phyloP scores from a whole-genome alignment of 768 basidiomycete genomes.

The Mycena pura region DNA sequence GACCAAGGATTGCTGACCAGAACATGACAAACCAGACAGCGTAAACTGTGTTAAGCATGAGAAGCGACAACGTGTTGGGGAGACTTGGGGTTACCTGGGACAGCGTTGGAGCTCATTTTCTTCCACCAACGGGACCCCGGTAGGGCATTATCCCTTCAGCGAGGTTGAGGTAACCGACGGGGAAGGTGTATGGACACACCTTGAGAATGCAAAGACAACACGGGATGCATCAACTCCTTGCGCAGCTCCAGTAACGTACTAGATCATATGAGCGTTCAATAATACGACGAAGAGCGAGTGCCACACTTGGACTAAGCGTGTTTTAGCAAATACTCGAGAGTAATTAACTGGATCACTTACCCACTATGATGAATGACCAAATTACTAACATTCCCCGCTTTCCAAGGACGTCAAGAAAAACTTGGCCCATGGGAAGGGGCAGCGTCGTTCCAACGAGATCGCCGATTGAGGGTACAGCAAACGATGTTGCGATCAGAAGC shows the following conservation, averaged over 20 bases:
- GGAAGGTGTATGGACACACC: constrained; percentile 15
- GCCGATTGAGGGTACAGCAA: constrained; percentile 62
- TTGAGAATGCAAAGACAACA: constrained; percentile 76
- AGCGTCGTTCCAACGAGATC: constrained; percentile 55
- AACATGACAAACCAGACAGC: constrained; percentile 79
- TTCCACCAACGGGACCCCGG: constrained; percentile 79
- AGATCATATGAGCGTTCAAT: no score
- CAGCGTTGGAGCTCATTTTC: constrained; percentile 61
- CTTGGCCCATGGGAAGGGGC: constrained; percentile 75
- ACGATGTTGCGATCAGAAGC: constrained; percentile 69
- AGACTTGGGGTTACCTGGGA: constrained; percentile 80
- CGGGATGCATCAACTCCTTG: constrained; percentile 79
- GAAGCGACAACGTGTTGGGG: no score
- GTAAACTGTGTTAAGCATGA: no score
- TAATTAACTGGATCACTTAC: no score
- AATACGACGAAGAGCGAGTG: no score
- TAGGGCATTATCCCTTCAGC: constrained; percentile 65
- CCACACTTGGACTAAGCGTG: no score
- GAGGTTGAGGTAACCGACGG: not conserved
- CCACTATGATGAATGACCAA: constrained; percentile 76
- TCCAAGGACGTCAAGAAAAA: constrained; percentile 69
- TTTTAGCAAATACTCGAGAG: no score
- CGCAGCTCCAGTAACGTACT: constrained; percentile 78
- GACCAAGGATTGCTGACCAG: constrained; percentile 60
- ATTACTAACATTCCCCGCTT: constrained; percentile 75